A percentile compares a stretch with the other conserved stretches of the same genome.
Conservation (phyloP, 345 rosid species). For the Moricandia arvensis region DNA sequence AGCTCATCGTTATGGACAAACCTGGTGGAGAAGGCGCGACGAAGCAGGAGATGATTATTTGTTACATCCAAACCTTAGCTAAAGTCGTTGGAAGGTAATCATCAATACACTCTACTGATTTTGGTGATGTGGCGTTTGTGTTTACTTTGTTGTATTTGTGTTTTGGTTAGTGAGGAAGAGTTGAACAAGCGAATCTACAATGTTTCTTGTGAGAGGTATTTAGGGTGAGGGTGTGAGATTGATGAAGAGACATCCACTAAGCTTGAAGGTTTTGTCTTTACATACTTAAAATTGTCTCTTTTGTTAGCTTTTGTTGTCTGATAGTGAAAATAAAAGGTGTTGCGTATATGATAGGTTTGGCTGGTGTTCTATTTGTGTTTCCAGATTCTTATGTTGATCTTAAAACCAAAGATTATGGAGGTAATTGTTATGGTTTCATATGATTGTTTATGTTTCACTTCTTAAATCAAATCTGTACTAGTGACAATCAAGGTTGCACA, state of each 20-base stretch:
- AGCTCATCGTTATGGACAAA: conserved; percentile 96
- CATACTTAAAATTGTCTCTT: not conserved
- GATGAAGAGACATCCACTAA: conserved; percentile 92
- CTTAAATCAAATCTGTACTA: too few species aligned
- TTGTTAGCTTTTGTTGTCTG: not conserved
- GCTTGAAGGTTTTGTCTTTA: conserved; percentile 61
- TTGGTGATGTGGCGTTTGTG: not conserved
- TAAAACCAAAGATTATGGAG: conserved; percentile 88
- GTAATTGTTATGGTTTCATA: conserved; percentile 51
- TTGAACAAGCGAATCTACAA: conserved; percentile 86
- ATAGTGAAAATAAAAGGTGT: not conserved
- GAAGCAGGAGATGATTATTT: conserved; percentile 95
- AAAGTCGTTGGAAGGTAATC: conserved; percentile 73
- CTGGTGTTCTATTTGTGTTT: conserved; percentile 87
- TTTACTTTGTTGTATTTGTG: conserved; percentile 4
- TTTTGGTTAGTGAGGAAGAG: conserved; percentile 68
- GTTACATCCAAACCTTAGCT: conserved; percentile 77
- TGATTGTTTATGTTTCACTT: too few species aligned
- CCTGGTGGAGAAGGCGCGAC: conserved; percentile 85
- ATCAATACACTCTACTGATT: not conserved
- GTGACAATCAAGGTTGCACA: too few species aligned
- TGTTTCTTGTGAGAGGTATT: conserved; percentile 89
- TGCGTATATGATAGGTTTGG: conserved; percentile 51
- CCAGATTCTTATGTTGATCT: conserved; percentile 94
- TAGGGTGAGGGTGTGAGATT: conserved; percentile 92